Base-by-base conservation (phyloP, 208 protist species). In the Sergeia podlipaevii region DNA sequence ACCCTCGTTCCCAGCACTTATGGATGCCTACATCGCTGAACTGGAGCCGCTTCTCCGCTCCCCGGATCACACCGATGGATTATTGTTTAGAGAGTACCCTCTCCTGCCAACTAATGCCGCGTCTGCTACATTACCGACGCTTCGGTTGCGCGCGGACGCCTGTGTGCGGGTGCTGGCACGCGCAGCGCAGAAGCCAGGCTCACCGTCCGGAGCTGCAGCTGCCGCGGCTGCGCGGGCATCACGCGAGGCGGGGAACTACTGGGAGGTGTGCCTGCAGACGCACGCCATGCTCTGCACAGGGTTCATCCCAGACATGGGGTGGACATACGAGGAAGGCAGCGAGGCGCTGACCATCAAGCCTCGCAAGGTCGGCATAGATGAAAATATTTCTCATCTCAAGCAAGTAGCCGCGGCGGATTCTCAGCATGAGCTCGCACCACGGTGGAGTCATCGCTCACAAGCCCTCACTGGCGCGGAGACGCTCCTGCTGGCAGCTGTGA, bases 231-330 rank as follows among this genome's bases (percentile, higher is more conserved):
- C 28, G 10, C 27, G 18, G 60, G 65, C 33, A n/a, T n/a, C n/a
- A n/a, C 58, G 44, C 10, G 64, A 80, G 33, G 73, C 72, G 18
- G 61, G 55, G n/a, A 70, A 86, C 26, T 80, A 86, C 61, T 54
- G 89, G 24, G 70, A 81, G 52, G 42, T 85, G 27, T 56, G 81
- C n/a, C 52, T 89, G 30, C 80, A 89, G 49, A 71, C 65, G 17
- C 85, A 89, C 49, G 62, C 66, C 3, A 74, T 85, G 68, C 63
- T 85, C 42, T 74, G 67, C 34, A 23, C 34, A 18, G 85, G 85
- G 4, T 68, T 73, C 3, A 68, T 92, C 23, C 68, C 64, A 11
- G 74, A 87, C 13, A 69, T 62, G 56, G 57, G 51, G 8, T 89
- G 74, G 70, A 52, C 57, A 11, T 54, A 43, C 7, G 42, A 54